phyloP scores from a whole-genome alignment of 805 yeast genomes.

The Pichia phayaonensis region DNA sequence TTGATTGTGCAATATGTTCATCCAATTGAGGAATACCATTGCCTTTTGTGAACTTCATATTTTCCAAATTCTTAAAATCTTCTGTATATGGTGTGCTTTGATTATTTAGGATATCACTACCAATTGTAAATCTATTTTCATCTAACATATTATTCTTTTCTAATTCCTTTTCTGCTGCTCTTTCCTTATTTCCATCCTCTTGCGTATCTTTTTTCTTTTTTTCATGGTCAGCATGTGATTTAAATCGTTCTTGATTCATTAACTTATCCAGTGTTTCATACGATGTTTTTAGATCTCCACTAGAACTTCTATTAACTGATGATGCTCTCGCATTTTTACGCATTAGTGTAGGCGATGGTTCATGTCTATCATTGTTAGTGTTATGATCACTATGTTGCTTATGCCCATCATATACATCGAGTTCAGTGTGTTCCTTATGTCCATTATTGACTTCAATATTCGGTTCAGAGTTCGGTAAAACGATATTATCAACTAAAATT shows the following conservation, averaged over 20 bases:
- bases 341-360: background rate
- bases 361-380: background rate
- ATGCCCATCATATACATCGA: background rate
- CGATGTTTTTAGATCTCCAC: background rate
- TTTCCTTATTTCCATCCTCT: background rate
- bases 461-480: background rate
- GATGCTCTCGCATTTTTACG: background rate
- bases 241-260: background rate
- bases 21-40: background rate
- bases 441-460: background rate
- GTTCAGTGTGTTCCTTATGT: background rate
- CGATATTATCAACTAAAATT: background rate
- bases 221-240: background rate
- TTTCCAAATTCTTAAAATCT: background rate
- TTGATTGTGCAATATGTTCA: background rate
- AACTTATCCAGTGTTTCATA: background rate
- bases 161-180: background rate
- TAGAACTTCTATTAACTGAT: background rate
- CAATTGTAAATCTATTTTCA: background rate
- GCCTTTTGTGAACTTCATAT: background rate
- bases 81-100: slow-evolving; percentile 14
- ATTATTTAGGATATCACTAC: slow-evolving; percentile 7
- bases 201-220: background rate
- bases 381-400: background rate
- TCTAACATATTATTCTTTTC: background rate